A percentile compares a stretch with the other conserved stretches of the same genome.
These are phyloP conservation scores for Fraxinus floribunda DNA, from an alignment of 305 asterid genomes.

Conservation along the genomic window DNA sequence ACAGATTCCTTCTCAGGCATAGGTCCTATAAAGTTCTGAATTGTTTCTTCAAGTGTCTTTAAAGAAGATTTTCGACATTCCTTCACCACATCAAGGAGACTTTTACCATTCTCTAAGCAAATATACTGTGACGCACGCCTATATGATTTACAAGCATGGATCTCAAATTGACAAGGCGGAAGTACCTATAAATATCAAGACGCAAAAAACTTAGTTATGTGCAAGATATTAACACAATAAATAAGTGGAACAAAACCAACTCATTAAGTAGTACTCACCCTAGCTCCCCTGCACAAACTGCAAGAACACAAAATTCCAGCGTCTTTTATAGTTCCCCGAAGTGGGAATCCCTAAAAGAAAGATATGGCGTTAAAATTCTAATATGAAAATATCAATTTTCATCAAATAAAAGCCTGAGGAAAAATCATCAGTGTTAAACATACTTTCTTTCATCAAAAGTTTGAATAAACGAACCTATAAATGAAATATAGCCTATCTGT, in stretches of 20 bases:
- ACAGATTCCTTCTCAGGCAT: conserved; percentile 71
- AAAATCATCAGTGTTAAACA: not conserved
- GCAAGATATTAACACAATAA: conserved; percentile 3
- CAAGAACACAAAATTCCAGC: conserved; percentile 88
- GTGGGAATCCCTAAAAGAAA: conserved; percentile 72
- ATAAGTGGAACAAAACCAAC: conserved; percentile 15
- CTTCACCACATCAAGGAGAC: conserved; percentile 91
- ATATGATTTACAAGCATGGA: conserved; percentile 89
- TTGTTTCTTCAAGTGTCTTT: conserved; percentile 71
- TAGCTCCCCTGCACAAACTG: conserved; percentile 68
- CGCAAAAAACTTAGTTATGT: conserved; percentile 6
- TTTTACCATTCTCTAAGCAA: conserved; percentile 91
- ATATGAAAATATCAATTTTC: conserved; percentile 12
- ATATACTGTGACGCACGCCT: conserved; percentile 94
- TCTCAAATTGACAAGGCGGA: conserved; percentile 94
- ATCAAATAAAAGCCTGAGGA: conserved; percentile 6
- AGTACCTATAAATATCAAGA: conserved; percentile 52
- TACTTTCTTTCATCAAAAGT: not conserved
- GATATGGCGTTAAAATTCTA: conserved; percentile 22
- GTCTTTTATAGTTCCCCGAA: conserved; percentile 87
- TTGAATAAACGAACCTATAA: not conserved
- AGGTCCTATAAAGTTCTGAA: conserved; percentile 79
- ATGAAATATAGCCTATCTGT: not conserved
- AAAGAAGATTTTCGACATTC: conserved; percentile 78
- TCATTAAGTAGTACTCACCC: conserved; percentile 46